Percentiles rank a stretch among this genome's conserved stretches.
Conservation (phyloP, 164 flowering plant genomes). For the Vitis amurensis region DNA sequence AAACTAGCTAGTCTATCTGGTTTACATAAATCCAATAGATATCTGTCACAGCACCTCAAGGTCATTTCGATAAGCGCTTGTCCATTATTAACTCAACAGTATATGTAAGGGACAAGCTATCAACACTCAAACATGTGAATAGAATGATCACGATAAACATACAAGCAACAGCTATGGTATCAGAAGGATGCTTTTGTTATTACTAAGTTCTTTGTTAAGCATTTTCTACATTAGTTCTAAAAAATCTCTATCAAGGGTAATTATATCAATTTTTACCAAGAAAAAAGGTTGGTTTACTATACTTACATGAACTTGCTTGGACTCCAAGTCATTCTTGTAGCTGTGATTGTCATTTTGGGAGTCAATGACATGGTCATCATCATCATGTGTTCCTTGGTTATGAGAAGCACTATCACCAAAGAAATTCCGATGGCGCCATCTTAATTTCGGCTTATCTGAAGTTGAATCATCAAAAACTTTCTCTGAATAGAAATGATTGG, state of each 20-base stretch:
- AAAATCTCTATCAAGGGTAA: background rate
- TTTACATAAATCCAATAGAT: too few species aligned
- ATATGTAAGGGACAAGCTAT: background rate
- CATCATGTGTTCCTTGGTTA: conserved; percentile 24
- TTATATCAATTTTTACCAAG: background rate
- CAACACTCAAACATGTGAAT: background rate
- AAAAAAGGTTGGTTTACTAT: background rate
- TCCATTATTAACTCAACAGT: background rate
- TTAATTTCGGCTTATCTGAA: conserved; percentile 38
- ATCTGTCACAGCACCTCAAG: too few species aligned
- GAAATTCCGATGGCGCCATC: conserved; percentile 58
- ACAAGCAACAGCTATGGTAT: background rate
- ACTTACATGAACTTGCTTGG: conserved; percentile 42
- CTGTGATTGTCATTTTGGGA: conserved; percentile 8
- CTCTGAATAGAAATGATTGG: conserved; percentile 65
- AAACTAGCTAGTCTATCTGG: too few species aligned
- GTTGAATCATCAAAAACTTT: conserved; percentile 59
- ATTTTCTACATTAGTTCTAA: background rate
- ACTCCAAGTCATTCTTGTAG: conserved; percentile 21
- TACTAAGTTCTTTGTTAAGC: background rate
- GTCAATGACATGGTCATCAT: conserved; percentile 5
- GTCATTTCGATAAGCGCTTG: too few species aligned
- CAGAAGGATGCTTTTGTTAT: background rate
- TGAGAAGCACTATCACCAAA: conserved; percentile 33
- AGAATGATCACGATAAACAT: background rate